Base-by-base conservation (phyloP, 495 filamentous ascomycete species). In the Aspergillus conjunctus region DNA sequence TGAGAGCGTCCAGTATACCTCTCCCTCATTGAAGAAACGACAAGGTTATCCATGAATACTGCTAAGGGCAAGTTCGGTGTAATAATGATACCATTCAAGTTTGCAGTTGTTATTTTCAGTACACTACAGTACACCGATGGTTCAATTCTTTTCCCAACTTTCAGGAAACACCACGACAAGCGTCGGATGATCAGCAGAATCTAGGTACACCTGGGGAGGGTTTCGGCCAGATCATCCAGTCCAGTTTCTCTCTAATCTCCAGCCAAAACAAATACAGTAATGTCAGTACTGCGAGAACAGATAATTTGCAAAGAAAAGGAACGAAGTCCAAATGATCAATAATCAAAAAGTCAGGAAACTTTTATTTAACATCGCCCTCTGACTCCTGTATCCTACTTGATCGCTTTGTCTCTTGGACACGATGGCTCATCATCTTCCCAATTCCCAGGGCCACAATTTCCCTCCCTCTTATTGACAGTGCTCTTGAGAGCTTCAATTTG, bases 101-200 rank as follows among this genome's bases (percentile, higher is more conserved):
- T 26, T 51, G 15, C 17, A 12, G 32, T 26, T 51, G 21, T 51
- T 17, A 51, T 32, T 51, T 51, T 31, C 21, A n/a, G 21, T 32
- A 51, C 20, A 15, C 14, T 31, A 37, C 30, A 41, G 55, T 57
- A 62, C 60, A 49, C 34, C 45, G 37, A 46, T 59, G 43, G 3
- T n/a, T 41, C 33, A 17, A 11, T 37, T 0, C 20, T n/a, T 12
- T 18, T 48, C 21, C 44, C n/a, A 48, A 48, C 49, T 33, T 53
- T 46, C 39, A 53, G 12, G 9, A 41, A 41, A 41, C 55, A 56
- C 44, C 34, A 58, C 45, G 64, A 51, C 65, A 56, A 58, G 60
- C 61, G 54, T 63, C 65, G 65, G 65, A 67, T 61, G 65, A 67
- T 67, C 65, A 61, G 54, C 62, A 37, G 26, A 61, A 67, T 60